These are phyloP conservation scores for Waltergamsia citrina DNA, from an alignment of 2,329 filamentous ascomycete species.

Conservation along the genomic window DNA sequence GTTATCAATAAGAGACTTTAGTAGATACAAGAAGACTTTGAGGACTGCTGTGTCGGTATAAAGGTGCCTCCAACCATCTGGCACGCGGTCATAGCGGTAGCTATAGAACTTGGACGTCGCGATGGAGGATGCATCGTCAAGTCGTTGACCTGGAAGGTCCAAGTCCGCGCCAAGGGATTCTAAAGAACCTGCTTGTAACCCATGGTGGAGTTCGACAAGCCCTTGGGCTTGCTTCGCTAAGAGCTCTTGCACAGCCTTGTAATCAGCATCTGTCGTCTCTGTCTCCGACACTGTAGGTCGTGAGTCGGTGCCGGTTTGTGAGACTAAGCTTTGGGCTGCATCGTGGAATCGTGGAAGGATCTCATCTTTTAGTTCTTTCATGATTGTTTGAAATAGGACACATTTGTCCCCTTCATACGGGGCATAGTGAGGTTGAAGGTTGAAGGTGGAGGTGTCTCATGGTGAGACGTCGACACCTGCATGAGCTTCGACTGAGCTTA, in stretches of 20 bases:
- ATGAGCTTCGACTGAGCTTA: too few relatives aligned
- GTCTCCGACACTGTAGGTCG: not conserved
- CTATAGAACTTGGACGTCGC: slow-evolving; percentile 61
- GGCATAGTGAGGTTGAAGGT: too few relatives aligned
- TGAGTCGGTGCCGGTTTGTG: too few relatives aligned
- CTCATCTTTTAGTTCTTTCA: not conserved
- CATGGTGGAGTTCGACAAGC: not conserved
- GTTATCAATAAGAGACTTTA: slow-evolving; percentile 7
- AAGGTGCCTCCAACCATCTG: slow-evolving; percentile 57
- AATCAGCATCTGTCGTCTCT: slow-evolving; percentile 6
- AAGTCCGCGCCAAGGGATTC: slow-evolving; percentile 7
- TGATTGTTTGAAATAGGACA: too few relatives aligned
- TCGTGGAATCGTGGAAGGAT: slow-evolving; percentile 11
- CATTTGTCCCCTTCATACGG: too few relatives aligned
- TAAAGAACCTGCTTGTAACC: not conserved
- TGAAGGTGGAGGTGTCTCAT: too few relatives aligned
- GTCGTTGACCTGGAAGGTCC: slow-evolving; percentile 25
- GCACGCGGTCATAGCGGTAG: slow-evolving; percentile 58
- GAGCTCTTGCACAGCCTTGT: slow-evolving; percentile 13
- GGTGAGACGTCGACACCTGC: too few relatives aligned
- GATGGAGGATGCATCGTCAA: slow-evolving; percentile 48
- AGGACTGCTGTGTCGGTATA: slow-evolving; percentile 64
- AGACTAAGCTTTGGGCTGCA: too few relatives aligned
- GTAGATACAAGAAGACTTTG: slow-evolving; percentile 36
- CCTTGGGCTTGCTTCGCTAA: slow-evolving; percentile 1